Base-by-base conservation (phyloP, 2,329 filamentous ascomycete genomes). In the Hawksworthiomyces lignivorus region DNA sequence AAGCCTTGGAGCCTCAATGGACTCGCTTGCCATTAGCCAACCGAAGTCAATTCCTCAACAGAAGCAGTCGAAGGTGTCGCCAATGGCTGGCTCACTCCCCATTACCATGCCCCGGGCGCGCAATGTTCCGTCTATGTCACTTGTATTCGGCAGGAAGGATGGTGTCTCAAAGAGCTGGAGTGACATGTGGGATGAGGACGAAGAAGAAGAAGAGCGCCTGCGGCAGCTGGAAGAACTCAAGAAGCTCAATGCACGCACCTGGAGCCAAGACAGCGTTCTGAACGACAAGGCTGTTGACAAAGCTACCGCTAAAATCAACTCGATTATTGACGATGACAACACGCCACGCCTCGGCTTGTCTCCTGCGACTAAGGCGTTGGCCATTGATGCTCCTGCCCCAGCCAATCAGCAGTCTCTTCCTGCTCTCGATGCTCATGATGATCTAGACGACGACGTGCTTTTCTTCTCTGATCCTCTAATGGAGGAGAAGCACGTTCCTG, bases 131-230 rank as follows among this genome's bases (percentile, higher is more conserved):
- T 81, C 85, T 47, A 82, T 90, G 72, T 80, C 85, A 5, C 77
- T 83, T 57, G 77, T 90, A 38, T 90, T 94, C 58, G 86, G 85
- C 56, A 80, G 84, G 59, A 76, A 79, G 48, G 84, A 90, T 34
- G 70, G 75, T 36, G 86, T 94, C 36, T 95, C 92, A 43, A 97
- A 97, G 82, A 97, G 92, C 70, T 98, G 92, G 92, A 95, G 89
- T 56, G 92, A 98, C 61, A 80, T 97, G 62, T 96, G 88, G 83
- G 90, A 97, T 45, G 90, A 97, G 61, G 90, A 97, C 41, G 68
- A 72, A 34, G 77, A 85, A 52, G 70, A 73, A 27, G 75, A 82
- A 54, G 77, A 82, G 56, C 73, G 73, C 48, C 64, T 67, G 46
- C 75, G 74, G 49, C 76, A 82, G 58, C 66, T 77, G 43, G 64